Base-by-base conservation (phyloP, 192 early-diverging fungal genomes). In the Phlyctochytrium arcticum region DNA sequence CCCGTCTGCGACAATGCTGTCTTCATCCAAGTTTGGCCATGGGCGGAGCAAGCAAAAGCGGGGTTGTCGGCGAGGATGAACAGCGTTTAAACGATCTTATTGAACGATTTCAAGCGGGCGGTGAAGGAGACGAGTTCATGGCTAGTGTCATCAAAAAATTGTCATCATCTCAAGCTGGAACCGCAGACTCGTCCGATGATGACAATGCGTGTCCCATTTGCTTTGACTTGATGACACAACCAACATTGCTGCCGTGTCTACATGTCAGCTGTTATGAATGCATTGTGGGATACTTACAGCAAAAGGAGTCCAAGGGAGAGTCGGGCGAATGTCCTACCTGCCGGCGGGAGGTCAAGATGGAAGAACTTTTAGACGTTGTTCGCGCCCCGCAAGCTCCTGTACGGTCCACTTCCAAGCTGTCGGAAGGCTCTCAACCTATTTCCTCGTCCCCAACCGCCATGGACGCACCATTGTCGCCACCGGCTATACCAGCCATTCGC, bases 171-270 rank as follows among this genome's bases (percentile, higher is more conserved):
- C 24, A 19, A 53, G 29, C 24, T 19, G 50, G 3, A 21, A 17
- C 30, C 19, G 50, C 19, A 30, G 23, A 19, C 29, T 10, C 32
- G 19, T 24, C 32, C 4, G 55, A 35, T 30, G 59, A 60, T 15
- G 51, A 60, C 12, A 26, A 59, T 6, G 48, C 34, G 27, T 75
- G 73, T 57, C 71, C 73, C 32, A 48, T 75, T 26, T 75, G 74
- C 36, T 70, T 73, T 42, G 74, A 75, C 15, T 6, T 68, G 19
- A 59, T 57, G 59, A 23, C 34, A 3, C 44, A 60, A 33, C 48
- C 47, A 5, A 39, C 53, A 0, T 19, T 75, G 9, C 53, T 69
- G 1, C 74, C 74, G 12, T 75, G 74, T 34, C 21, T 75, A 46
- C 74, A 75, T 31, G 62, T 71, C 4, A 50, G 34, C 33, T 75